Conservation (phyloP, 208 protist species). For the Acanthamoeba healyi region DNA sequence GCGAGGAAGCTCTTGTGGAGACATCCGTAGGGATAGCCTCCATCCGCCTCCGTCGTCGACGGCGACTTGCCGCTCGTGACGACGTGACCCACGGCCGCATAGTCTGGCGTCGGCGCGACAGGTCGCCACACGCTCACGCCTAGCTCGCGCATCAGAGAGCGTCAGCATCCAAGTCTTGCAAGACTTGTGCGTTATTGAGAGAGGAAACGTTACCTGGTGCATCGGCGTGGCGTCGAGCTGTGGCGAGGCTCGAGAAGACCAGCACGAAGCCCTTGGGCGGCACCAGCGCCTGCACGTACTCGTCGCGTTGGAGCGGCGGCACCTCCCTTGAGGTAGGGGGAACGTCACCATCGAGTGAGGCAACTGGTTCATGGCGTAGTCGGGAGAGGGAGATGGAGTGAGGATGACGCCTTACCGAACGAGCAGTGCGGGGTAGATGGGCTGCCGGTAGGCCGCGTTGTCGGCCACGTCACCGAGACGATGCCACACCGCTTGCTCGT, state of each 20-base stretch:
- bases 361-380: background rate
- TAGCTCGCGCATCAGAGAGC: background rate
- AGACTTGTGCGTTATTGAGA: too few species aligned
- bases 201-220: background rate
- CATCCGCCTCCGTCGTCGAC: background rate
- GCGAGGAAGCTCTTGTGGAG: constrained; percentile 26
- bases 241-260: background rate
- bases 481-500: background rate
- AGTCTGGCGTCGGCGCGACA: background rate
- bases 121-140: constrained; percentile 18
- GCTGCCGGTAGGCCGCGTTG: background rate
- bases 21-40: background rate
- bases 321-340: background rate
- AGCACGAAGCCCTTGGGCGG: background rate
- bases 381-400: background rate
- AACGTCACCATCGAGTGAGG: background rate
- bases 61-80: background rate
- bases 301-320: background rate
- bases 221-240: background rate
- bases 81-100: background rate
- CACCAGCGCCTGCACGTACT: background rate
- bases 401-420: background rate
- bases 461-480: background rate
- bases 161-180: too few species aligned
- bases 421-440: background rate